Evolutionary conservation across 805 yeast genomes (phyloP).

Genomic region (Teunomyces panamensis): DNA sequence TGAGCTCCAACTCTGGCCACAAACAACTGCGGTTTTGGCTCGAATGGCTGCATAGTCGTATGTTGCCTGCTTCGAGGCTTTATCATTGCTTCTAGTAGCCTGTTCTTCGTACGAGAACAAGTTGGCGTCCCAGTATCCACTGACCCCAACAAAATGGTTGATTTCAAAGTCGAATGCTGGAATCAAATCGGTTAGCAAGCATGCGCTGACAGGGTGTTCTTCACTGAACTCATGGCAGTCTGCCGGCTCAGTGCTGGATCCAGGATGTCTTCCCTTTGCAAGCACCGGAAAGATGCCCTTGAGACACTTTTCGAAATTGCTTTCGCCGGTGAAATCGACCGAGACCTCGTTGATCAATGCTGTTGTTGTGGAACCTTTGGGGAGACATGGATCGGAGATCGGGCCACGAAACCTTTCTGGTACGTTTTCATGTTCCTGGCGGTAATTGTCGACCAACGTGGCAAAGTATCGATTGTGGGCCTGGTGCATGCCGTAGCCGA

Average conservation of each 20-base stretch:
- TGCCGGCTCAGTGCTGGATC: slow-evolving; percentile 14
- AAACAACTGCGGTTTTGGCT: slow-evolving; percentile 44
- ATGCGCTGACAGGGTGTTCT: slow-evolving; percentile 37
- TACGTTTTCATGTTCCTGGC: slow-evolving; percentile 13
- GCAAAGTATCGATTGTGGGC: slow-evolving; percentile 48
- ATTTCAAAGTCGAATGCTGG: slow-evolving; percentile 58
- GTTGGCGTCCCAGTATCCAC: slow-evolving; percentile 64
- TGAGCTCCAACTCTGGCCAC: slow-evolving; percentile 41
- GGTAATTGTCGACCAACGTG: slow-evolving; percentile 24
- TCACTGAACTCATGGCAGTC: slow-evolving; percentile 33
- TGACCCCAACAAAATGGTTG: slow-evolving; percentile 59
- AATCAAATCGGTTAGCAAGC: slow-evolving; percentile 49
- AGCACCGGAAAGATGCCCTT: slow-evolving; percentile 46
- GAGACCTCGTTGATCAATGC: slow-evolving; percentile 21
- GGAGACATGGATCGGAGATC: slow-evolving; percentile 56
- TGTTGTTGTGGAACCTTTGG: slow-evolving; percentile 38
- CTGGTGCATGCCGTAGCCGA: slow-evolving; percentile 61
- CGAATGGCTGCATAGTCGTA: slow-evolving; percentile 47
- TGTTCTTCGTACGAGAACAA: slow-evolving; percentile 34
- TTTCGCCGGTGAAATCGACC: slow-evolving; percentile 48
- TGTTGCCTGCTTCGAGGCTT: slow-evolving; percentile 9
- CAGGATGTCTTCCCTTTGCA: slow-evolving; percentile 26
- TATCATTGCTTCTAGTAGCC: no score
- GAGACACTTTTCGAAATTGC: slow-evolving; percentile 50
- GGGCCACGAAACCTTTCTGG: slow-evolving; percentile 23